phyloP scores from a whole-genome alignment of 495 filamentous ascomycete genomes.

The Hapsidospora chrysogenum region DNA sequence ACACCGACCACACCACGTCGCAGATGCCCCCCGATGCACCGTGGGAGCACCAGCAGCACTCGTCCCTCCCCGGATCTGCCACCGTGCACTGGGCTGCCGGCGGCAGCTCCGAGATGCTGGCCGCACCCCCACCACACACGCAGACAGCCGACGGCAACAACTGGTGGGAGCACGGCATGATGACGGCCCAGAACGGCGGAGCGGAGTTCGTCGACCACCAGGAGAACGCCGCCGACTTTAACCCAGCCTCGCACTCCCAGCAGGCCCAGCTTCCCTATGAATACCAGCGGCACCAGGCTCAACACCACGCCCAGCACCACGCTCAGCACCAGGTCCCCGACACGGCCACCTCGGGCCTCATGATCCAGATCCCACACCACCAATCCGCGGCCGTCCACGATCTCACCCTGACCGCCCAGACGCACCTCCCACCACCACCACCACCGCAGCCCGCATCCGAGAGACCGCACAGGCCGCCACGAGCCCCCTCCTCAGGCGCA shows the following conservation, averaged over 20 bases:
- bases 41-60: background rate
- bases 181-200: slow-evolving; percentile 1
- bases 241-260: slow-evolving; percentile 5
- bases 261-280: slow-evolving; percentile 1
- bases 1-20: background rate
- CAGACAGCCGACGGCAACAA: slow-evolving; percentile 4
- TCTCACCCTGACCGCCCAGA: slow-evolving; percentile 1
- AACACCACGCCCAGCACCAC: no score
- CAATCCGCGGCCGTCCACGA: slow-evolving; percentile 9
- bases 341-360: slow-evolving; percentile 11
- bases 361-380: slow-evolving; percentile 23
- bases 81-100: background rate
- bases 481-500: slow-evolving; percentile 1
- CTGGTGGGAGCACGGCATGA: slow-evolving; percentile 15
- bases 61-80: background rate
- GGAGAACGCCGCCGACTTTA: background rate
- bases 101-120: background rate
- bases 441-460: slow-evolving; percentile 5
- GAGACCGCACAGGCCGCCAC: background rate
- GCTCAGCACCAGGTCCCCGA: slow-evolving; percentile 3
- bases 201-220: slow-evolving; percentile 8
- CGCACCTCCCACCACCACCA: slow-evolving; percentile 1
- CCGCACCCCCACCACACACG: no score
- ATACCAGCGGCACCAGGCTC: no score
- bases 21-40: background rate